These are phyloP conservation scores for Cercospora sp. DNA, from an alignment of 2,329 filamentous ascomycete genomes.

Conservation along the genomic window DNA sequence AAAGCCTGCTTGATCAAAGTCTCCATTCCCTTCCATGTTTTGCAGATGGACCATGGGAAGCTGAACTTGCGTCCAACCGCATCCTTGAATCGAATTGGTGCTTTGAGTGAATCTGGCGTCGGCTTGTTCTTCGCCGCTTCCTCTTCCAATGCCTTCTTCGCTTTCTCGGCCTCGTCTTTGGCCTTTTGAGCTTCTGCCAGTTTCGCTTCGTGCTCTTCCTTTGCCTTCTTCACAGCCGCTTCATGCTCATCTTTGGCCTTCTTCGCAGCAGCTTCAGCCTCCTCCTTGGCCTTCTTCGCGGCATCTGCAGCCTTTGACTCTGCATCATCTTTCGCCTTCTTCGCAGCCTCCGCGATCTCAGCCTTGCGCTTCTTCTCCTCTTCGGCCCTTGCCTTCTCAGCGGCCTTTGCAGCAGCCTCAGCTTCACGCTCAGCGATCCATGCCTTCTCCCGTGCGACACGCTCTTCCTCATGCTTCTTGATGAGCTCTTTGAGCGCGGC, in stretches of 20 bases:
- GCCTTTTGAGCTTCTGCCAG: constrained; percentile 56
- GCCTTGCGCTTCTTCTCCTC: constrained; percentile 54
- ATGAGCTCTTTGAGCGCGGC: constrained; percentile 43
- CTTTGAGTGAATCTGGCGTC: constrained; percentile 60
- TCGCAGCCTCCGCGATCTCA: constrained; percentile 42
- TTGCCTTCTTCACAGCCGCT: constrained; percentile 51
- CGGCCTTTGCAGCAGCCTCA: constrained; percentile 35
- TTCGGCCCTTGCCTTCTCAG: constrained; percentile 45
- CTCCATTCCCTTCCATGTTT: constrained; percentile 59
- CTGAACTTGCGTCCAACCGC: constrained; percentile 88
- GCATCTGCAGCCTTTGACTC: constrained; percentile 37
- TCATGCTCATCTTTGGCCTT: constrained; percentile 43
- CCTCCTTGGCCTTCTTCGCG: not conserved
- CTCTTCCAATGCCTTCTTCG: constrained; percentile 50
- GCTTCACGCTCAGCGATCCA: constrained; percentile 33
- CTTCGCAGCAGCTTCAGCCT: constrained; percentile 52
- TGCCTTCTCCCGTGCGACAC: constrained; percentile 33
- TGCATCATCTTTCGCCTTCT: constrained; percentile 51
- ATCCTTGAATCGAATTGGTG: constrained; percentile 86
- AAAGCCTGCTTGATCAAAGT: constrained; percentile 53
- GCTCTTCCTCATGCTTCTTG: constrained; percentile 44
- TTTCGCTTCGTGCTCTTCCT: constrained; percentile 52
- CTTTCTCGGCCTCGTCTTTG: constrained; percentile 52
- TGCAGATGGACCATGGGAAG: constrained; percentile 84
- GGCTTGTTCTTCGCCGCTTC: constrained; percentile 50